Percentiles rank a stretch among this genome's conserved stretches.
Evolutionary conservation across 495 filamentous ascomycete species (phyloP).

Genomic region (Tuber brumale): DNA sequence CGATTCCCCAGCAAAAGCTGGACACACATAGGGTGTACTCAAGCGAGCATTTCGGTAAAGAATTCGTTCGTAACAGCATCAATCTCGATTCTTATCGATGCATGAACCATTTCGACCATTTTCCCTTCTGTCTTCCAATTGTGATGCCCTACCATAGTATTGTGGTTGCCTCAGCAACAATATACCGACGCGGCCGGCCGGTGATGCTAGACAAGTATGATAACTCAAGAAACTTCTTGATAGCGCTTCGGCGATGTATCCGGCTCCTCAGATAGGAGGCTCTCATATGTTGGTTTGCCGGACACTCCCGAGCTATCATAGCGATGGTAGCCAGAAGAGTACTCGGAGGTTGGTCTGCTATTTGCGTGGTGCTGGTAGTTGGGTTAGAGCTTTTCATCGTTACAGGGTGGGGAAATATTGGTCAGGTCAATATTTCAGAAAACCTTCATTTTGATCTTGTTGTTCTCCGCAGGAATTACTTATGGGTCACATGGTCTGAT

Average conservation of each 20-base stretch:
- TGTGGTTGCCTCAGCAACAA: not conserved
- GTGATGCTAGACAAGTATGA: not conserved
- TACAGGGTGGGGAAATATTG: not conserved
- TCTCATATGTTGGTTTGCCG: not conserved
- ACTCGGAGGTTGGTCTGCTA: not conserved
- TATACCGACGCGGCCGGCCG: not conserved
- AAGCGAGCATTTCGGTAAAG: not conserved
- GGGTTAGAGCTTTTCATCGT: not conserved
- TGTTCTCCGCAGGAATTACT: no score
- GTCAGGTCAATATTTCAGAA: not conserved
- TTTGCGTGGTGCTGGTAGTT: not conserved
- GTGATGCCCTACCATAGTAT: not conserved
- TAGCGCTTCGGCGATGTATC: not conserved
- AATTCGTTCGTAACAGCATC: not conserved
- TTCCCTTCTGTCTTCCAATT: not conserved
- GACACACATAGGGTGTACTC: not conserved
- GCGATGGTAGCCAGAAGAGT: not conserved
- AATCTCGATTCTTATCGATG: not conserved
- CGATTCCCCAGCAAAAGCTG: not conserved
- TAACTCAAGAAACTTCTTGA: not conserved
- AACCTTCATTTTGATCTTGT: not conserved
- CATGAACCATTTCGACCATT: not conserved
- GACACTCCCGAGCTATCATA: not conserved
- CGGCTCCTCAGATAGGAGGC: not conserved
- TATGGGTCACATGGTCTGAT: no score